phyloP scores from a whole-genome alignment of 2,329 filamentous ascomycete species.

The Fusarium sp. region DNA sequence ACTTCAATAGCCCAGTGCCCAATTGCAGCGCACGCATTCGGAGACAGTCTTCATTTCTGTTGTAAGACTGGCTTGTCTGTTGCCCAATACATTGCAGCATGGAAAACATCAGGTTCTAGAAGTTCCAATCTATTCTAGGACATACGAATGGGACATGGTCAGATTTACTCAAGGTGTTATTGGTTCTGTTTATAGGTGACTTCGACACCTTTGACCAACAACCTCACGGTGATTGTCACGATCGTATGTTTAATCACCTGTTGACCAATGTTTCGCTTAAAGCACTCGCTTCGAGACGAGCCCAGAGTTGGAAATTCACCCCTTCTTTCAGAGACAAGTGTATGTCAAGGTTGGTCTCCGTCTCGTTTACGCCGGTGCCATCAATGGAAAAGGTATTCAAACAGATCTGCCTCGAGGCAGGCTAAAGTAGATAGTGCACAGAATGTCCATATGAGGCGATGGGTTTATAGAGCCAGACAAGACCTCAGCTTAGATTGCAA shows the following conservation, averaged over 20 bases:
- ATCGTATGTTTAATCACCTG: neutral
- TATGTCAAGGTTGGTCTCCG: neutral
- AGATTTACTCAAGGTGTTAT: neutral
- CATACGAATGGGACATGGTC: neutral
- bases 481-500: neutral
- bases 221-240: neutral
- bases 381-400: neutral
- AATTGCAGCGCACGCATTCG: neutral
- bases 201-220: neutral
- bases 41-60: neutral
- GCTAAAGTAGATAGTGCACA: neutral
- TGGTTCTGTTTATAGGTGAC: neutral
- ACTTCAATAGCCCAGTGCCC: neutral
- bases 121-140: neutral
- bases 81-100: neutral
- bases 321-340: neutral
- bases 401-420: neutral
- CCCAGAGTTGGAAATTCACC: neutral
- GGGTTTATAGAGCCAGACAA: neutral
- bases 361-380: neutral
- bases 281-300: neutral
- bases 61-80: neutral
- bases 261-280: neutral
- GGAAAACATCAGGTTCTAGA: neutral
- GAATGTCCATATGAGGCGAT: neutral